These are phyloP conservation scores for Tuber melanosporum DNA, from an alignment of 495 filamentous ascomycete genomes.

Conservation along the genomic window DNA sequence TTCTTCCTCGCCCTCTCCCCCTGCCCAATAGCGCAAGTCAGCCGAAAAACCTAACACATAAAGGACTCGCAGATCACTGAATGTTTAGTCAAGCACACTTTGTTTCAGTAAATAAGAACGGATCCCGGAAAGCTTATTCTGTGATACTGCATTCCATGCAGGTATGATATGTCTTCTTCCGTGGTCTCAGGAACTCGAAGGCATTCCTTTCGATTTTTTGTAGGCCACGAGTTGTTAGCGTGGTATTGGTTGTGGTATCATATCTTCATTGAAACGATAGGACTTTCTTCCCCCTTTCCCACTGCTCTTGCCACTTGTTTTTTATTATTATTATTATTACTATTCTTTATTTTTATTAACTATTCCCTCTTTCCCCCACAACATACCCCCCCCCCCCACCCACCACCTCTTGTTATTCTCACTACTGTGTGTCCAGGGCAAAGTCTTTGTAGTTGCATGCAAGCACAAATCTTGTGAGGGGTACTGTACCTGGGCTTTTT, in stretches of 20 bases:
- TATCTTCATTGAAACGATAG: background rate
- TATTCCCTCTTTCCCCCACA: background rate
- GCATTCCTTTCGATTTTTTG: background rate
- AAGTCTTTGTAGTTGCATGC: background rate
- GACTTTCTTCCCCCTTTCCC: background rate
- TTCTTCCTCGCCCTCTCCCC: background rate
- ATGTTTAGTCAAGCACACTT: background rate
- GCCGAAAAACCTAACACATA: background rate
- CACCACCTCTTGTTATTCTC: background rate
- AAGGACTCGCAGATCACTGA: background rate
- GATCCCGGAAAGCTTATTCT: background rate
- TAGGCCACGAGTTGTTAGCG: background rate
- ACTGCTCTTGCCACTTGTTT: background rate
- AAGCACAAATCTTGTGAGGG: background rate
- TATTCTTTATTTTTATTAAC: background rate
- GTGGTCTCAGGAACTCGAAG: background rate
- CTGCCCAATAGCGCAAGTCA: background rate
- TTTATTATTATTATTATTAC: background rate
- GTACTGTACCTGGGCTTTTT: background rate
- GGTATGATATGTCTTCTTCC: background rate
- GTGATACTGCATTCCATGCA: background rate
- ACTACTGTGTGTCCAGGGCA: background rate
- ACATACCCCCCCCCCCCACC: background rate
- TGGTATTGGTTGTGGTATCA: background rate
- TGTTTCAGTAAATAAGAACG: background rate